Percentiles rank a stretch among this genome's conserved stretches.
phyloP scores from a whole-genome alignment of 495 filamentous ascomycete species.

The Polyplosphaeria fusca region DNA sequence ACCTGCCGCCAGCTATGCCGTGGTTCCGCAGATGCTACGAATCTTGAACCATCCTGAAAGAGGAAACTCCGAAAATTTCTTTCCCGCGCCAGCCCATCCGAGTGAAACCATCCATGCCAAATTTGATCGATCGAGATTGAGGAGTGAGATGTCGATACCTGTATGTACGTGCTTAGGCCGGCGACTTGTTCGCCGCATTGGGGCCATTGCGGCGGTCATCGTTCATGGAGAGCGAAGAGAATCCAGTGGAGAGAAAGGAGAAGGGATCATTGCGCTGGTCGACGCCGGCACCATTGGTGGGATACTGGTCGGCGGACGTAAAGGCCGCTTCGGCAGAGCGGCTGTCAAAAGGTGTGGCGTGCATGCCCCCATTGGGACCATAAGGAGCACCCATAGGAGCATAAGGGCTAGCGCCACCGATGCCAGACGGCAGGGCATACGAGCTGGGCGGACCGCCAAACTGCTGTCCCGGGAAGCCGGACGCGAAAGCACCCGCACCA shows the following conservation, averaged over 20 bases:
- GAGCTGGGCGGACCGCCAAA: conserved; percentile 86
- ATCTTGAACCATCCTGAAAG: conserved; percentile 28
- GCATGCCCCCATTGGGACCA: conserved; percentile 41
- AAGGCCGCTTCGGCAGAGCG: conserved; percentile 71
- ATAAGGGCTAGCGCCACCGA: conserved; percentile 78
- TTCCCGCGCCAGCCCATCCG: conserved; percentile 17
- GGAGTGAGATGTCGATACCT: conserved; percentile 9
- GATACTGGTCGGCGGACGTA: conserved; percentile 20
- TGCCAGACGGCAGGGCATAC: conserved; percentile 85
- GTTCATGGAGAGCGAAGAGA: conserved; percentile 76
- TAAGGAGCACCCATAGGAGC: conserved; percentile 76
- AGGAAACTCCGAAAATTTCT: conserved; percentile 19
- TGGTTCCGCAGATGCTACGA: conserved; percentile 22
- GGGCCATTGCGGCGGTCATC: conserved; percentile 68
- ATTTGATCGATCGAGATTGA: conserved; percentile 9
- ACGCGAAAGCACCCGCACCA: conserved; percentile 66
- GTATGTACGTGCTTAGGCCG: conserved; percentile 47
- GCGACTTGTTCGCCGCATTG: conserved; percentile 67
- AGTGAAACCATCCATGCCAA: conserved; percentile 23
- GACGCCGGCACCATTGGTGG: conserved; percentile 16
- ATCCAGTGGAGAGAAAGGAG: conserved; percentile 79
- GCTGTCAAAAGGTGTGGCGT: conserved; percentile 81
- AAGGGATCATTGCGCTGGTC: conserved; percentile 70
- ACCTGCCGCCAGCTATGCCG: conserved; percentile 7
- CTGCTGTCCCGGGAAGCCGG: conserved; percentile 75